Conservation (phyloP, 257 asterid species). For the Leptodermis oblonga region DNA sequence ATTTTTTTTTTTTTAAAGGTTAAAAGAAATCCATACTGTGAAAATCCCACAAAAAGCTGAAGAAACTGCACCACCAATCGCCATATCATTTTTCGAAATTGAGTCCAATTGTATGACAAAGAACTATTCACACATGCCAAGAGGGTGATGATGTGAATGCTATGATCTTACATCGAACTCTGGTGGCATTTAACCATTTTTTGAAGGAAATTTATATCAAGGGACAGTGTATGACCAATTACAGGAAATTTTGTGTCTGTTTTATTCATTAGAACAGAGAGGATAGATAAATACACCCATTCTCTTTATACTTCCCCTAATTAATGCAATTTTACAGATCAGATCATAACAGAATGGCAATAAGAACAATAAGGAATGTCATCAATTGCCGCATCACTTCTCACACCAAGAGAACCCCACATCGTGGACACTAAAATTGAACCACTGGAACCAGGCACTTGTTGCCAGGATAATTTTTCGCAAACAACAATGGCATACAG, state of each 20-base stretch:
- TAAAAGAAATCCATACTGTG: no score
- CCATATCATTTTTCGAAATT: background rate
- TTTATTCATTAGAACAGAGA: background rate
- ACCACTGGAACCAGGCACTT: background rate
- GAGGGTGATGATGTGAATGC: background rate
- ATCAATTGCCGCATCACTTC: background rate
- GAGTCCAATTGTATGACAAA: background rate
- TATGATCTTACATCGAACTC: background rate
- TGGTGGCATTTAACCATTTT: background rate
- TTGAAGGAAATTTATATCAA: background rate
- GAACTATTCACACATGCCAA: background rate
- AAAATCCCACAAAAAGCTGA: slow-evolving; percentile 5
- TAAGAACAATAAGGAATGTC: background rate
- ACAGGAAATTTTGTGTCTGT: no score
- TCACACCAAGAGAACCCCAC: background rate
- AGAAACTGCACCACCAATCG: background rate
- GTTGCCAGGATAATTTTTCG: background rate
- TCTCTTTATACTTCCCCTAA: background rate
- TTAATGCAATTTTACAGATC: background rate
- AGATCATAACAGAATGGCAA: background rate
- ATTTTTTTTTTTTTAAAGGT: no score
- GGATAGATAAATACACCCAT: background rate
- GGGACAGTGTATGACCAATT: no score
- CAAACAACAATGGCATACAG: background rate
- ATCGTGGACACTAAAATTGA: background rate